phyloP scores from a whole-genome alignment of 768 basidiomycete genomes.

The Leccinum uliginosum region DNA sequence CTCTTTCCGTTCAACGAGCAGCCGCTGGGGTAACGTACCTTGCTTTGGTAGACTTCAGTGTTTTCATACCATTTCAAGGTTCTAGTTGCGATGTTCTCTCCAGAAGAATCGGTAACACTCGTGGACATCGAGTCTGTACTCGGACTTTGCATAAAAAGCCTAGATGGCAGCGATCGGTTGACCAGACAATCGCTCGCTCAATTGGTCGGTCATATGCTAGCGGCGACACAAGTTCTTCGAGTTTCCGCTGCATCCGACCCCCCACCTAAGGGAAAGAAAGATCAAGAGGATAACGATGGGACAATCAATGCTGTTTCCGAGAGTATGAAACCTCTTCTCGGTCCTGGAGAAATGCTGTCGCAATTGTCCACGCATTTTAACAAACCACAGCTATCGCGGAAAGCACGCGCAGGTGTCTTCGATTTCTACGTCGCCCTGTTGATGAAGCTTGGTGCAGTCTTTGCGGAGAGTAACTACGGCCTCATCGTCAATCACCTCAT shows the following conservation, averaged over 20 bases:
- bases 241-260: conserved; percentile 41
- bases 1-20: conserved; percentile 79
- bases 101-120: conserved; percentile 49
- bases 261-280: conserved; percentile 59
- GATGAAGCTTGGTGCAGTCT: conserved; percentile 65
- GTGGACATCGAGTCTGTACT: conserved; percentile 78
- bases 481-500: conserved; percentile 76
- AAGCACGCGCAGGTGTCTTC: conserved; percentile 79
- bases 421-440: conserved; percentile 84
- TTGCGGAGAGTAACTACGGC: conserved; percentile 80
- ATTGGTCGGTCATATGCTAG: conserved; percentile 79
- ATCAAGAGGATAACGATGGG: conserved; percentile 57
- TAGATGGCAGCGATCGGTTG: conserved; percentile 80
- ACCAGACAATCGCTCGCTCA: conserved; percentile 78
- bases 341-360: conserved; percentile 75
- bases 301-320: conserved; percentile 44
- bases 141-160: conserved; percentile 57
- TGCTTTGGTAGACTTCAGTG: background rate
- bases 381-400: conserved; percentile 61
- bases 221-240: conserved; percentile 74
- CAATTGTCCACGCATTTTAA: conserved; percentile 80
- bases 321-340: conserved; percentile 63
- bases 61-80: conserved; percentile 36
- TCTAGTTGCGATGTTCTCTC: conserved; percentile 55
- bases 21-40: conserved; percentile 59